Evolutionary conservation across 2,329 filamentous ascomycete genomes (phyloP).

Genomic region (Myotisia sp.): DNA sequence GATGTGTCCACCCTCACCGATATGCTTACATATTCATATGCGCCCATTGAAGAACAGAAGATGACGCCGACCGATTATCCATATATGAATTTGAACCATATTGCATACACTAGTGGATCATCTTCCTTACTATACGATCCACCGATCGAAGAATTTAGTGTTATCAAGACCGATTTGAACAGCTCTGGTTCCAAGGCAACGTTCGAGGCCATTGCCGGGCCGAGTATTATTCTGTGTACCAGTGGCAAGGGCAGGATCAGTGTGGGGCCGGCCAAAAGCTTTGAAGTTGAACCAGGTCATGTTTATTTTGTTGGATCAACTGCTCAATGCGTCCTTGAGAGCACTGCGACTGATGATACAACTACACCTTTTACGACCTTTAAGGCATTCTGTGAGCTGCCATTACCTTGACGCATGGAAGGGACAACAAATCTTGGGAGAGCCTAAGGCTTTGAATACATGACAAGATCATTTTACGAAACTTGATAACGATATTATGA

Average conservation of each 20-base stretch:
- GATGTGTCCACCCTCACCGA: constrained; percentile 76
- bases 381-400: constrained; percentile 84
- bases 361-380: constrained; percentile 66
- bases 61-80: constrained; percentile 76
- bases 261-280: constrained; percentile 59
- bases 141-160: constrained; percentile 90
- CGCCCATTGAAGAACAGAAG: constrained; percentile 88
- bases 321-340: constrained; percentile 69
- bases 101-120: constrained; percentile 65
- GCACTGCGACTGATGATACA: constrained; percentile 34
- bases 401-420: no score
- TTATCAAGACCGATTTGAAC: constrained; percentile 66
- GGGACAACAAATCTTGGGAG: no score
- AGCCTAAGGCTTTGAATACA: no score
- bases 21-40: constrained; percentile 91
- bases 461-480: no score
- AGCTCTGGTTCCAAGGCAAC: constrained; percentile 62
- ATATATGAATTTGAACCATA: constrained; percentile 67
- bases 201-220: constrained; percentile 74
- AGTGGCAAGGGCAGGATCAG: constrained; percentile 67
- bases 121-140: constrained; percentile 71
- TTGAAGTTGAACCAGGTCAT: constrained; percentile 58
- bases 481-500: no score
- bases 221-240: constrained; percentile 87
- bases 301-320: constrained; percentile 80